phyloP scores from a whole-genome alignment of 2,329 filamentous ascomycete species.

The Exserohilum rostratum region DNA sequence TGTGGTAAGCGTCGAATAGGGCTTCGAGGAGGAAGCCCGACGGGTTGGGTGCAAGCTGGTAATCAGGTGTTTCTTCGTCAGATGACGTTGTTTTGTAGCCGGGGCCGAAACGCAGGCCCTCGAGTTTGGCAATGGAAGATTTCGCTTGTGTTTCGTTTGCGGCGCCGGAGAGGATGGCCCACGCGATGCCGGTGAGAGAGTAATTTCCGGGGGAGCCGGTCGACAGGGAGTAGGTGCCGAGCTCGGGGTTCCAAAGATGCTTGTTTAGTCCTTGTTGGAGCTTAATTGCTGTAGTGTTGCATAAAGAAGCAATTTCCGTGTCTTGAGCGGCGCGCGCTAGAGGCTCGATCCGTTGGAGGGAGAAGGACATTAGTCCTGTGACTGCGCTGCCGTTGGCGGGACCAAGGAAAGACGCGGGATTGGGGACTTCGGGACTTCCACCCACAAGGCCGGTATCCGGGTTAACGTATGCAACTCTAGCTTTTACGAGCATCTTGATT shows the following conservation, averaged over 20 bases:
- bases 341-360: background rate
- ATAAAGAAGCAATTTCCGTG: background rate
- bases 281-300: background rate
- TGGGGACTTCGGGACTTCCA: background rate
- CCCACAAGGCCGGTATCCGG: background rate
- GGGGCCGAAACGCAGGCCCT: background rate
- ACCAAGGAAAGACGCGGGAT: background rate
- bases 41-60: constrained; percentile 51
- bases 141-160: constrained; percentile 41
- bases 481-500: background rate
- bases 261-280: background rate
- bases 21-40: constrained; percentile 53
- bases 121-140: constrained; percentile 39
- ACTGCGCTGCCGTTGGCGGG: background rate
- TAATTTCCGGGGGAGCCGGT: constrained; percentile 35
- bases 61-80: constrained; percentile 17
- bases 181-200: constrained; percentile 43
- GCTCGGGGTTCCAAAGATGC: constrained; percentile 41
- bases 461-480: background rate
- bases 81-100: constrained; percentile 6
- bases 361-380: background rate
- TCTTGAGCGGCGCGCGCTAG: background rate
- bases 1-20: constrained; percentile 34
- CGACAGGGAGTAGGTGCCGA: constrained; percentile 43
- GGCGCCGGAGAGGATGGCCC: constrained; percentile 43